Percentiles rank a stretch among this genome's conserved stretches.
These are phyloP conservation scores for Ramalina intermedia DNA, from an alignment of 495 filamentous ascomycete species.

Conservation along the genomic window DNA sequence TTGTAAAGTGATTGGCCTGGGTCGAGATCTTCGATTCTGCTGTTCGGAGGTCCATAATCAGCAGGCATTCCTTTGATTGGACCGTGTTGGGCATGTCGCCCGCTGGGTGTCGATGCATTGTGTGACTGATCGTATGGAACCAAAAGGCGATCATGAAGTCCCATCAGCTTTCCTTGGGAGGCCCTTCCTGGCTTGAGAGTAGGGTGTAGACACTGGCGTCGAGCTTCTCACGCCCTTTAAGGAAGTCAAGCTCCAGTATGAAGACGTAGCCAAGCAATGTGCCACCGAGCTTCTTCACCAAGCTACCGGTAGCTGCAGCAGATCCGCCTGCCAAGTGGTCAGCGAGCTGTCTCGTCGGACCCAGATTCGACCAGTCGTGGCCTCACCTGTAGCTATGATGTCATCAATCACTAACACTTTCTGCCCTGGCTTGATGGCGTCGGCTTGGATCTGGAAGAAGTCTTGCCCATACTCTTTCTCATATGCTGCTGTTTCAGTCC, in stretches of 20 bases:
- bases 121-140: too few relatives aligned
- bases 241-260: constrained; percentile 88
- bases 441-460: constrained; percentile 88
- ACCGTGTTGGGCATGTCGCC: too few relatives aligned
- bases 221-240: constrained; percentile 84
- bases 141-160: too few relatives aligned
- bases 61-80: too few relatives aligned
- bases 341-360: neutral
- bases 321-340: constrained; percentile 54
- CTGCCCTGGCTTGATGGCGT: constrained; percentile 72
- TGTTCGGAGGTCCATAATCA: too few relatives aligned
- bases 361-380: neutral
- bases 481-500: constrained; percentile 65
- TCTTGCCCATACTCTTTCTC: constrained; percentile 96
- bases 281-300: constrained; percentile 79
- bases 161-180: too few relatives aligned
- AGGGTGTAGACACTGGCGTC: constrained; percentile 75
- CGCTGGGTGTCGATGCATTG: too few relatives aligned
- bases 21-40: too few relatives aligned
- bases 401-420: constrained; percentile 89
- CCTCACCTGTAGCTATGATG: constrained; percentile 92
- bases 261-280: constrained; percentile 78
- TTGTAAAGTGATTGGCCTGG: too few relatives aligned
- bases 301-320: constrained; percentile 69
- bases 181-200: constrained; percentile 23